Conservation (phyloP, 371 early-diverging fungal species). For the Mortierella sp. region DNA sequence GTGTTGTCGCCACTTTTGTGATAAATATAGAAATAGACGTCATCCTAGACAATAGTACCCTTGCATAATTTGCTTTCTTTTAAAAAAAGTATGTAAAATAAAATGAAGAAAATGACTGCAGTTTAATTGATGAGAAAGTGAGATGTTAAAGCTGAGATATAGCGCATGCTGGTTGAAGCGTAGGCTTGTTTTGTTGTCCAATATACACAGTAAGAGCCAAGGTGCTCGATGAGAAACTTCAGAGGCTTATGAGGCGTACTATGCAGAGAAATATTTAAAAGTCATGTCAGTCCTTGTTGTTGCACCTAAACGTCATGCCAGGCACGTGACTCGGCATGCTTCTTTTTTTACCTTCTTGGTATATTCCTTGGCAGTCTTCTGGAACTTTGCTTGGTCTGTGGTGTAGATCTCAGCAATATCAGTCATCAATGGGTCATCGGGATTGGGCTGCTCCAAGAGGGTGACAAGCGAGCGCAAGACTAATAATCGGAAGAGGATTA, state of each 20-base stretch:
- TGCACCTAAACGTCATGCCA: neutral
- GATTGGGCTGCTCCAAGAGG: conserved; percentile 88
- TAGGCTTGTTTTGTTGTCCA: neutral
- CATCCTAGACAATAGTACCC: neutral
- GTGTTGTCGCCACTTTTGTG: conserved; percentile 22
- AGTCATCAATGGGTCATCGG: conserved; percentile 91
- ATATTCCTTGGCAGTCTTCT: conserved; percentile 85
- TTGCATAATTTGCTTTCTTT: too few species aligned
- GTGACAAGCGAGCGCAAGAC: conserved; percentile 79
- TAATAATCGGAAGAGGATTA: conserved; percentile 16
- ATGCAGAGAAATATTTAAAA: neutral
- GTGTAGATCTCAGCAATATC: conserved; percentile 88
- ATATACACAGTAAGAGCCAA: neutral
- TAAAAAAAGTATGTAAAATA: too few species aligned
- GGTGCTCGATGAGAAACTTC: too few species aligned
- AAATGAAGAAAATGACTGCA: too few species aligned
- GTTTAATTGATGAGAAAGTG: neutral
- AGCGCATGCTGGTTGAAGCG: neutral
- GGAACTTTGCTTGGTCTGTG: conserved; percentile 79
- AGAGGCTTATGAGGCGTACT: neutral
- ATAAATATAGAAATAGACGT: neutral
- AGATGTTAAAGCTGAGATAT: neutral
- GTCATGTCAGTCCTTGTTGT: neutral
- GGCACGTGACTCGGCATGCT: neutral
- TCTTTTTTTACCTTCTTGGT: conserved; percentile 70